Evolutionary conservation across 176 grass and related monocot species (phyloP).

Genomic region (Areca catechu): DNA sequence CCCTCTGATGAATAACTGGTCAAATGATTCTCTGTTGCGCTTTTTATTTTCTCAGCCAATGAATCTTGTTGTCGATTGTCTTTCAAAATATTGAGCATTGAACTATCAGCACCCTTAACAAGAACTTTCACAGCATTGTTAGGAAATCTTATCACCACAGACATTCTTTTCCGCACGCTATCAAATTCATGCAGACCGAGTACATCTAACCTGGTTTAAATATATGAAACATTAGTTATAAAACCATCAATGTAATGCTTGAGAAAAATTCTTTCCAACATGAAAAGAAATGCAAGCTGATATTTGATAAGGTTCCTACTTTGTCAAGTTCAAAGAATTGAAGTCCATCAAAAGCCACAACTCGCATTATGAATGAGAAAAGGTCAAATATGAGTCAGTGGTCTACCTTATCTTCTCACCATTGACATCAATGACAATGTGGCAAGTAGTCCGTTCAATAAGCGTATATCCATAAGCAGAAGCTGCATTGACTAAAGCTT

Average conservation of each 20-base stretch:
- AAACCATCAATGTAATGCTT: background rate
- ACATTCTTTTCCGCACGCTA: conserved; percentile 98
- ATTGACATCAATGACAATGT: conserved; percentile 84
- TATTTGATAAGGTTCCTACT: no score
- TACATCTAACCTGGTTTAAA: conserved; percentile 76
- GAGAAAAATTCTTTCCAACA: background rate
- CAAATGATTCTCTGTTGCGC: conserved; percentile 65
- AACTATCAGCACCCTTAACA: conserved; percentile 96
- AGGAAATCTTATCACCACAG: conserved; percentile 89
- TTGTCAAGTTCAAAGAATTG: no score
- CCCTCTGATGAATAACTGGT: conserved; percentile 70
- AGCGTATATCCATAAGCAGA: conserved; percentile 81
- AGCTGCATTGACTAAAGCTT: conserved; percentile 87
- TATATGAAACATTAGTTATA: background rate
- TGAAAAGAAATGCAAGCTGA: background rate
- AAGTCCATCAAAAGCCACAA: no score
- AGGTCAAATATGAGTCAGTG: no score
- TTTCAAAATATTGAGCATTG: conserved; percentile 77
- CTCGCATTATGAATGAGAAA: no score
- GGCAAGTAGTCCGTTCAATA: conserved; percentile 83
- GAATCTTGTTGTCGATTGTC: conserved; percentile 22
- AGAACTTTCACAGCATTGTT: conserved; percentile 88
- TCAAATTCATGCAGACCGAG: conserved; percentile 99
- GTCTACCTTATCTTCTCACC: conserved; percentile 81
- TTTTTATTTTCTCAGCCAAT: conserved; percentile 48